Evolutionary conservation across 805 yeast species (phyloP).

Genomic region (Ogataea pini): DNA sequence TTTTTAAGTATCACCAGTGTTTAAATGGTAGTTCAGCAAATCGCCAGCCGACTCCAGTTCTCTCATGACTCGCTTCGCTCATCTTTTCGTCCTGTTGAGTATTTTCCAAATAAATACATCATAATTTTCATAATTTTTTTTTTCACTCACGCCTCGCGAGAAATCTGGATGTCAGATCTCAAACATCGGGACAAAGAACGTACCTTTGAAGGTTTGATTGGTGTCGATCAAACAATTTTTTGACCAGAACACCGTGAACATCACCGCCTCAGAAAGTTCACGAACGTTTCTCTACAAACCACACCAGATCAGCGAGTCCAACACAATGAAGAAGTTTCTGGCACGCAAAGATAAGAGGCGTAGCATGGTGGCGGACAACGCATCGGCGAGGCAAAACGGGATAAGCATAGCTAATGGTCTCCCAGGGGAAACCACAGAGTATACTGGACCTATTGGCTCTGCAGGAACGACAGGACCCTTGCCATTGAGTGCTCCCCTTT

Average conservation of each 20-base stretch:
- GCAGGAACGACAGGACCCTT: background rate
- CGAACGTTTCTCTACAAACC: background rate
- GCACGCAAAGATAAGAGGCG: constrained; percentile 31
- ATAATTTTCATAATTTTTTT: too few relatives aligned
- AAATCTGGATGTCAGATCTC: too few relatives aligned
- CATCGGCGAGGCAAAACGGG: background rate
- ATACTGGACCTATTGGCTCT: background rate
- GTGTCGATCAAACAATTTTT: background rate
- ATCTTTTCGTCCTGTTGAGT: too few relatives aligned
- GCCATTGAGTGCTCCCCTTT: background rate
- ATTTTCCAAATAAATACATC: too few relatives aligned
- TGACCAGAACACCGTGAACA: background rate
- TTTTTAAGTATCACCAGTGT: too few relatives aligned
- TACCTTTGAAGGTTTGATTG: background rate
- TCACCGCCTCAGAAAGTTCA: background rate
- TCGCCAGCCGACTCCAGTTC: too few relatives aligned
- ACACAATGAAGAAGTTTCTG: constrained; percentile 37
- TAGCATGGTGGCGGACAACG: constrained; percentile 14
- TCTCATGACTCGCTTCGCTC: too few relatives aligned
- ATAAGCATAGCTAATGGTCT: background rate
- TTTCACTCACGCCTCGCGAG: too few relatives aligned
- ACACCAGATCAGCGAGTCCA: background rate
- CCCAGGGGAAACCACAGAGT: constrained; percentile 4
- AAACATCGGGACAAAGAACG: background rate
- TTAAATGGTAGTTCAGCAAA: too few relatives aligned